Base-by-base conservation (phyloP, 2,329 filamentous ascomycete species). In the Epicoccum nigrum region DNA sequence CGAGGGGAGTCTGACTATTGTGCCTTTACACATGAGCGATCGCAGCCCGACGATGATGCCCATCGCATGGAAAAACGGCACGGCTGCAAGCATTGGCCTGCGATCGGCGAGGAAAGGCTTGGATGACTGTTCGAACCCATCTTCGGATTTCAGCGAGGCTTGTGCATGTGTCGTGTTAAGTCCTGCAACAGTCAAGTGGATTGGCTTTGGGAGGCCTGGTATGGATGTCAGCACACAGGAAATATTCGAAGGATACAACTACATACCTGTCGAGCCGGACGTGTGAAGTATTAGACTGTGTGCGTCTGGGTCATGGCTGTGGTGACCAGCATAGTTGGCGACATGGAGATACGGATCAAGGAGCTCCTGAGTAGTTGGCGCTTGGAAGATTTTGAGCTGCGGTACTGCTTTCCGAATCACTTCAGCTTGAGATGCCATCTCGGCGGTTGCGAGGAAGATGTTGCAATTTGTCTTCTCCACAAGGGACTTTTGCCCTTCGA, bases 11-110 rank as follows among this genome's bases (percentile, higher is more conserved):
- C 50, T 28, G 21, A 53, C 39, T 7, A 53, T 53, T 2, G 50
- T 40, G 11, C 38, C 50, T 23, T 21, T 46, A 23, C 38, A 47
- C 19, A 47, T 44, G 16, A 53, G 23, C 2, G 50, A 53, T 9
- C 50, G 43, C 7, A 53, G 34, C 12, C 50, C 50, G 11, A 44
- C 33, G 2, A 47, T 28, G 2, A 53, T 44, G 7, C 50, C 50
- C 50, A 53, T 53, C n/a, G 50, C 50, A 4, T 53, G 50, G 28
- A 53, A 53, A 21, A 53, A 53, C 3, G 50, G 50, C 16, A 44
- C 50, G 11, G 43, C 43, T n/a, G 50, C 44, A 17, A 53, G 43
- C 44, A 53, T 46, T 15, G 50, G 43, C 21, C 44, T 38, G 2
- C 13, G 28, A 11, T 53, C 44, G 13, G 38, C 44, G 4, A 53